Base-by-base conservation (phyloP, 306 rosid genomes). In the Vigna angularis region DNA sequence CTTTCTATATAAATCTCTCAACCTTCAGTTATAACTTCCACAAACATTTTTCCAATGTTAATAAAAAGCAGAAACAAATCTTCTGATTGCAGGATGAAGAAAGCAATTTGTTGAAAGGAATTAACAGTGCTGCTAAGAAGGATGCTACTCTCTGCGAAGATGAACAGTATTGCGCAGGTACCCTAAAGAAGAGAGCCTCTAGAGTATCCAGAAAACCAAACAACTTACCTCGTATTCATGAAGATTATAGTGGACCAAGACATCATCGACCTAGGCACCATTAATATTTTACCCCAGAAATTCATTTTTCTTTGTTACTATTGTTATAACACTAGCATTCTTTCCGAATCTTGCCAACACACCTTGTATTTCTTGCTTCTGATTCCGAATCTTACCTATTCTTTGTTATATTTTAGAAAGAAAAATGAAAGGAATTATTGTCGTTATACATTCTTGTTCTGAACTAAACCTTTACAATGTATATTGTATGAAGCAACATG, bases 211-310 rank as follows among this genome's bases (percentile, higher is more conserved):
- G 76, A 76, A 89, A 81, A 81, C 70, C 83, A 76, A 74, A 81
- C 77, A 79, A 85, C 63, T 83, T 85, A 72, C 89, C 88, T 9
- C 78, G 78, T 76, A 75, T 89, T 83, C 87, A 89, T 78, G 90
- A 89, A 89, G 90, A 89, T 85, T 86, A 86, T 59, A 84, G 48
- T 79, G 90, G 87, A 67, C 90, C 93, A 85, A 85, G 88, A 79
- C 80, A 78, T n/a, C 90, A 87, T 74, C 83, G 76, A 85, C 70
- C 88, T 74, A 82, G 68, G 32, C 92, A 88, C 82, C 81, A 88
- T 70, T 88, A 79, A 56, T 44, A 79, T 26, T 24, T 9, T 75
- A 49, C 20, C 14, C 14, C 47, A 69, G 17, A 51, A n/a, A 5
- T 10, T 53, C 18, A 16, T 50, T 28, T 32, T 58, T 56, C 55